phyloP scores from a whole-genome alignment of 2,329 filamentous ascomycete species.

The Aspergillus luchuensis region DNA sequence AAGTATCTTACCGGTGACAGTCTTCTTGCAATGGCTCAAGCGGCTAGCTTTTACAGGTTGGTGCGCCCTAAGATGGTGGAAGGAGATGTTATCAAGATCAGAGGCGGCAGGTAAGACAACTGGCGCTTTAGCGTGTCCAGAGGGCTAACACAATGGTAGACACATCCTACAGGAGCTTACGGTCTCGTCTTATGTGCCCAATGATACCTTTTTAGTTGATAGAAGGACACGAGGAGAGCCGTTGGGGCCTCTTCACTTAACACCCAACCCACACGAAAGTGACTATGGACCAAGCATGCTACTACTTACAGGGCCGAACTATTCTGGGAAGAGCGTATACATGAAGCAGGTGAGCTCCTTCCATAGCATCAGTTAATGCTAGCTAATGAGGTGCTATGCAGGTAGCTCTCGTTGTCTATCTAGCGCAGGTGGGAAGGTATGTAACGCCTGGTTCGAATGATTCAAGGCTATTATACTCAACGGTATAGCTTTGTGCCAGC shows the following conservation, averaged over 20 bases:
- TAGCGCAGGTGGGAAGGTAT: constrained; percentile 79
- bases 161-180: constrained; percentile 86
- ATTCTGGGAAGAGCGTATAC: constrained; percentile 95
- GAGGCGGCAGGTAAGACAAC: constrained; percentile 64
- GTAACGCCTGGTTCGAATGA: not conserved
- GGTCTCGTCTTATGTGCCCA: constrained; percentile 78
- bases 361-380: not conserved
- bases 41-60: constrained; percentile 74
- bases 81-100: constrained; percentile 71
- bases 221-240: constrained; percentile 42
- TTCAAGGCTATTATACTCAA: constrained; percentile 10
- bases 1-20: constrained; percentile 43
- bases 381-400: constrained; percentile 18
- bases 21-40: constrained; percentile 75
- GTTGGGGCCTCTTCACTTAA: not conserved
- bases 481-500: constrained; percentile 77
- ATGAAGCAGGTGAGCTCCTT: constrained; percentile 69
- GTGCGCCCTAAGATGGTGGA: constrained; percentile 68
- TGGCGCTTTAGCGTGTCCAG: not conserved
- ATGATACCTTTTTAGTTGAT: constrained; percentile 71
- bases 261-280: constrained; percentile 2
- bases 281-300: constrained; percentile 64
- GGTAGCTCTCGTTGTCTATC: constrained; percentile 83
- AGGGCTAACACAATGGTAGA: constrained; percentile 36
- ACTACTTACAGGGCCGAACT: constrained; percentile 89